Base-by-base conservation (phyloP, 2,329 filamentous ascomycete species). In the Mollisiaceae sp. region DNA sequence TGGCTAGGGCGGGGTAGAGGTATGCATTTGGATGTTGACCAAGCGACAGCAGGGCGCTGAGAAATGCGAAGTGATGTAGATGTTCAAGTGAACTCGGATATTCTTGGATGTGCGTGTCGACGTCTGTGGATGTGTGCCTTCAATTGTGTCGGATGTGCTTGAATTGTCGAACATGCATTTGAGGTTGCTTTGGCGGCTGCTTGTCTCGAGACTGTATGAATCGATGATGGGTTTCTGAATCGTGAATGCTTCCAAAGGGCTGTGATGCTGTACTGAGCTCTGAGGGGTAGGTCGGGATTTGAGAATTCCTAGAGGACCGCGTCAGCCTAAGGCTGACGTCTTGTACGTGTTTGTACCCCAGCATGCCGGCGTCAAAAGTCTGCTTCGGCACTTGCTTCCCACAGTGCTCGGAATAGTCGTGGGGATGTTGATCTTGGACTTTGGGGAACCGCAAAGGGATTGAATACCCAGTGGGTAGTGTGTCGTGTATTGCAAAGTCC, bases 311-410 rank as follows among this genome's bases (percentile, higher is more conserved):
- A 45, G 18, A 45, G 18, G 18, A 11, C 4, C 18, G 41, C 41
- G 41, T 45, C 41, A 45, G 41, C 41, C 41, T 45, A 45, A 9
- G 41, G n/a, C 41, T 45, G 41, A 45, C 15, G 41, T 45, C 41
- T 45, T 45, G 41, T 45, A 45, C 18, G 9, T 45, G 41, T 45
- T 45, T 45, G 41, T 45, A 45, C 41, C 15, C 41, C 41, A 45
- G 41, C 41, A 45, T 45, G 41, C 41, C 41, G 15, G 41, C 41
- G 41, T 45, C 41, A 45, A 45, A n/a, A 45, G 41, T 45, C n/a
- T n/a, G n/a, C n/a, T n/a, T n/a, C n/a, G n/a, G n/a, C n/a, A n/a
- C n/a, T n/a, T n/a, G n/a, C n/a, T n/a, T n/a, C n/a, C n/a, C n/a
- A n/a, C n/a, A n/a, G n/a, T n/a, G 41, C 41, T 45, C 15, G 41